Conservation (phyloP, 208 protist species). For the Wallacemonas rigidus region DNA sequence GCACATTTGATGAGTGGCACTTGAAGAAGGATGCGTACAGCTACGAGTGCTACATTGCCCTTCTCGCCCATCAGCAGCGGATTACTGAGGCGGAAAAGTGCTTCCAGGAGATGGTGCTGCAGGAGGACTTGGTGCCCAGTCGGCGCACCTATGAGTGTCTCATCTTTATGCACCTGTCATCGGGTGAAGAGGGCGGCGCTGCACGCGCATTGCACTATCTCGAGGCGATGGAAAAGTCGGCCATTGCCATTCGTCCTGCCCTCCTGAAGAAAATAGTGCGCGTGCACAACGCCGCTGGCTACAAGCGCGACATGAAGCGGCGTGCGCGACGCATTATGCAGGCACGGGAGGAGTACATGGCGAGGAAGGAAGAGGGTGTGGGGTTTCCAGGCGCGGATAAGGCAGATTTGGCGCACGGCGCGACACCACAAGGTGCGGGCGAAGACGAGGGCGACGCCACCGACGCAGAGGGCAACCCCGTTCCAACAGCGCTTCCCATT, state of each 20-base stretch:
- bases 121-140: constrained; percentile 72
- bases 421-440: background rate
- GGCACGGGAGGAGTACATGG: constrained; percentile 83
- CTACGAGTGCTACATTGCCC: constrained; percentile 90
- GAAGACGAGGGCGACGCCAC: background rate
- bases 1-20: constrained; percentile 84
- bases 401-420: background rate
- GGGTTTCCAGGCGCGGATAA: constrained; percentile 23
- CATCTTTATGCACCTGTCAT: constrained; percentile 92
- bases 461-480: constrained; percentile 21
- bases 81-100: constrained; percentile 87
- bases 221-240: constrained; percentile 85
- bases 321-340: constrained; percentile 92
- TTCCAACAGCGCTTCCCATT: constrained; percentile 49
- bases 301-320: constrained; percentile 92
- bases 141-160: constrained; percentile 86
- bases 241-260: constrained; percentile 67
- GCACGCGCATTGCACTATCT: constrained; percentile 86
- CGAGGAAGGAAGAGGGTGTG: constrained; percentile 62
- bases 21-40: constrained; percentile 83
- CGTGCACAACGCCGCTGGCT: constrained; percentile 85
- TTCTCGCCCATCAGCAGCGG: constrained; percentile 86
- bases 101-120: constrained; percentile 87
- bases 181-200: constrained; percentile 88
- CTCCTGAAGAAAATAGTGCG: constrained; percentile 88